Base-by-base conservation (phyloP, 1,139 yeast species). In the Saccharomyces pastorianus region DNA sequence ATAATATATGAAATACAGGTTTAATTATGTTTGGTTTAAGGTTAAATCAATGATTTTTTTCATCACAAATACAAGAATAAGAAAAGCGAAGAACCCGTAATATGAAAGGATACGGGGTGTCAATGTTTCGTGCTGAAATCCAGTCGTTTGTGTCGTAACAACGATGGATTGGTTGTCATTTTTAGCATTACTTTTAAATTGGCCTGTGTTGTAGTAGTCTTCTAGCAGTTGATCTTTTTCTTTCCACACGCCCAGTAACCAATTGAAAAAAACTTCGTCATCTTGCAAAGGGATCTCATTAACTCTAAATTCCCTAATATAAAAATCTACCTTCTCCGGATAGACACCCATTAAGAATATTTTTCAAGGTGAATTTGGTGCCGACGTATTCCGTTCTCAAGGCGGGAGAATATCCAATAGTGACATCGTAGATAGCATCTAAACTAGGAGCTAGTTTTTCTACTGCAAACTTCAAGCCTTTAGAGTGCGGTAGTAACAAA, bases 341-440 rank as follows among this genome's bases (percentile, higher is more conserved):
- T 88, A 87, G 53, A 77, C 72, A 1, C 96, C 95, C 49, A 74
- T 71, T 8, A 88, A 65, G 64, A 82, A 88, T 55, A 84, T 79
- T 46, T 78, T 78, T 75, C 55, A 91, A 75, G 1, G 90, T 80
- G 67, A 77, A 91, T 38, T 77, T 76, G 60, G 85, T 86, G 66
- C 90, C 96, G 1, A 96, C 96, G 66, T 77, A 85, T 56, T 81
- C 82, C 7, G 77, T 80, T 1, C 78, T 71, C 46, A 65, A 68
- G 54, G 87, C 80, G 6, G 87, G 95, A 3, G 83, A 76, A 67
- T 89, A 91, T 1, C 84, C 96, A 42, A 88, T 77, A 0, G 97
- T 88, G 47, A 87, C 72, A 67, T 91, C 96, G 64, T 88, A 87
- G 1, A 91, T 79, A 31, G 79, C 82, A 50, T 82, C 82, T 7